Base-by-base conservation (phyloP, 441 rosid genomes). In the Adansonia rubrostipa region DNA sequence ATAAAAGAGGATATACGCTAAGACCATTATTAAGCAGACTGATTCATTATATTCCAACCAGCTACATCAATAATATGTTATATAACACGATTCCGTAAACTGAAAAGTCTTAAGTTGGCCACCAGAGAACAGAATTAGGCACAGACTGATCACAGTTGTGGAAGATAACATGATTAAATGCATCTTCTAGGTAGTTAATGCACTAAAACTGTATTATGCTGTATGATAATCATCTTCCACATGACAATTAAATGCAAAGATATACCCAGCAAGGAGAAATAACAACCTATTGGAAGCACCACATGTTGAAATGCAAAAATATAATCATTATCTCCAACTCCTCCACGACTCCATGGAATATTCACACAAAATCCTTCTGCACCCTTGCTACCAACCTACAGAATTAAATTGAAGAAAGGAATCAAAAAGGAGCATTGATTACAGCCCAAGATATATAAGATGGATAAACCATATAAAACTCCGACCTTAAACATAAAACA, bases 331-430 rank as follows among this genome's bases (percentile, higher is more conserved):
- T 96, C 99, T 28, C 98, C 97, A 73, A 96, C 95, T 79, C 97
- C 98, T 64, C 95, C 91, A 36, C 97, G 82, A 80, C 93, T 94
- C 99, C 99, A 96, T 40, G 99, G 99, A 78, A 96, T 73, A 85
- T 96, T 94, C 68, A 94, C 97, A 62, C 99, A 96, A 80, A 84
- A 91, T 57, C 99, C 99, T 86, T 94, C 98, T 69, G 93, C 99
- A 62, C 97, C 99, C 14, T 86, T 84, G 50, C 82, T 82, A 82
- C 99, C 99, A 83, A 92, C 87, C 99, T 96, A 83, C 79, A 78
- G 50, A 79, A 65, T 75, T 62, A 51, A 69, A 76, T 48, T 48
- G 2, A 13, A 48, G 22, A 48, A 69, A 5, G 58, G 3, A 44
- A 17, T 3, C 0, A 0, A 9, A 22, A 69, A 48, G 42, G 13